A percentile compares a stretch with the other conserved stretches of the same genome.
Conservation (phyloP, 2,329 filamentous ascomycete genomes). For the Trichoderma endophyticum region DNA sequence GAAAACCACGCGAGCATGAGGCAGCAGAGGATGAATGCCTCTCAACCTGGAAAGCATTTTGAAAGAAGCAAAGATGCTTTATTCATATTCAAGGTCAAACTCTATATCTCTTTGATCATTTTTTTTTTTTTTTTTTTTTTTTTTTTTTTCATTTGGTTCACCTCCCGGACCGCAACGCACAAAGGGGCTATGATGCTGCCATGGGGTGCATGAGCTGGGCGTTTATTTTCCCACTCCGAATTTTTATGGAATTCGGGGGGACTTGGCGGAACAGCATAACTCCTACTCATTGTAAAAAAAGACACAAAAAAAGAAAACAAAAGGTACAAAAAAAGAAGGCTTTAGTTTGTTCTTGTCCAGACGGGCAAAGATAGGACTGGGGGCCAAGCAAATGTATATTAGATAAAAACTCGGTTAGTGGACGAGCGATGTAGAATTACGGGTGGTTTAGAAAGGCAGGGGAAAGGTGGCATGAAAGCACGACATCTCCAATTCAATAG, state of each 20-base stretch:
- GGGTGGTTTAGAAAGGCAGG: neutral
- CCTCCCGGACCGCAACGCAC: neutral
- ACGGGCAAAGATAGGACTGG: neutral
- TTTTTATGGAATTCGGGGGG: neutral
- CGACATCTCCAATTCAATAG: neutral
- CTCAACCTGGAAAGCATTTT: neutral
- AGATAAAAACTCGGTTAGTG: neutral
- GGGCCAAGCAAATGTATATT: neutral
- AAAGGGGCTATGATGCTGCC: neutral
- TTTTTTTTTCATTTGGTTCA: neutral
- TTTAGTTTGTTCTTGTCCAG: neutral
- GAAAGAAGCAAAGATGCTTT: neutral
- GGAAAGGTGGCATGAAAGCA: neutral
- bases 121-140: neutral
- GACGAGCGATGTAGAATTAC: constrained; percentile 1
- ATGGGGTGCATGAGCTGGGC: constrained; percentile 14
- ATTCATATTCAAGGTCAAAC: neutral
- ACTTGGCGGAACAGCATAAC: constrained; percentile 1
- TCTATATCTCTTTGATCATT: neutral
- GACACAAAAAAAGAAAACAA: neutral
- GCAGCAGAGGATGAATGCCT: neutral
- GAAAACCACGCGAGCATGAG: neutral
- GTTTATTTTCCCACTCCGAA: neutral
- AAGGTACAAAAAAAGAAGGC: neutral
- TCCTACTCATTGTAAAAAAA: constrained; percentile 18